phyloP scores from a whole-genome alignment of 2,329 filamentous ascomycete genomes.

The Tolypocladium amazonense region DNA sequence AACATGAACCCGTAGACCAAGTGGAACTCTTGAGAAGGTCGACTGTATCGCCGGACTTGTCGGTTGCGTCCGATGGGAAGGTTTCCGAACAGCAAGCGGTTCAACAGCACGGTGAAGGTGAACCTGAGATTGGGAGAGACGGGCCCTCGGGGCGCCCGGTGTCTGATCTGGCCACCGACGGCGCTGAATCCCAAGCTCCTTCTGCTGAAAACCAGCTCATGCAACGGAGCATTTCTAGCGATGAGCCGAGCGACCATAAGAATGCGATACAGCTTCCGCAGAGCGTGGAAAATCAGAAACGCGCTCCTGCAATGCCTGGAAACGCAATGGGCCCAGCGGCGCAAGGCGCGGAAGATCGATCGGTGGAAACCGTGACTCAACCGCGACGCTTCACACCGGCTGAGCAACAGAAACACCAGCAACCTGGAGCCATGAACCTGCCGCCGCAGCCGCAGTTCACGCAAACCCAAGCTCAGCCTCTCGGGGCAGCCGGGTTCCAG shows the following conservation, averaged over 20 bases:
- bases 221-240: not conserved
- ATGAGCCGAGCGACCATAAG: not conserved
- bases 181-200: not conserved
- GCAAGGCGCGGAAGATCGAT: not conserved
- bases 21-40: not conserved
- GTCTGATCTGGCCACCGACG: not conserved
- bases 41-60: conserved; percentile 6
- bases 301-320: not conserved
- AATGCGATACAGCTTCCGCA: not conserved
- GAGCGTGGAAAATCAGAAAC: not conserved
- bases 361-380: not conserved
- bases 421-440: not conserved
- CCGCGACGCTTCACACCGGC: not conserved
- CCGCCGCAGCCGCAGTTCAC: not conserved
- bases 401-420: not conserved
- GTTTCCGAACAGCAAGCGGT: not conserved
- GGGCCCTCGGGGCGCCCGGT: not conserved
- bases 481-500: not conserved
- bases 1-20: not conserved
- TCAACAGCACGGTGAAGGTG: not conserved
- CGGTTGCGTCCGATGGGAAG: conserved; percentile 1
- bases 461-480: not conserved
- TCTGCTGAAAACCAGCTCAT: not conserved
- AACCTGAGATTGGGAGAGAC: not conserved
- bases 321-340: not conserved